Evolutionary conservation across 2,329 filamentous ascomycete genomes (phyloP).

Genomic region (Onygenales sp.): DNA sequence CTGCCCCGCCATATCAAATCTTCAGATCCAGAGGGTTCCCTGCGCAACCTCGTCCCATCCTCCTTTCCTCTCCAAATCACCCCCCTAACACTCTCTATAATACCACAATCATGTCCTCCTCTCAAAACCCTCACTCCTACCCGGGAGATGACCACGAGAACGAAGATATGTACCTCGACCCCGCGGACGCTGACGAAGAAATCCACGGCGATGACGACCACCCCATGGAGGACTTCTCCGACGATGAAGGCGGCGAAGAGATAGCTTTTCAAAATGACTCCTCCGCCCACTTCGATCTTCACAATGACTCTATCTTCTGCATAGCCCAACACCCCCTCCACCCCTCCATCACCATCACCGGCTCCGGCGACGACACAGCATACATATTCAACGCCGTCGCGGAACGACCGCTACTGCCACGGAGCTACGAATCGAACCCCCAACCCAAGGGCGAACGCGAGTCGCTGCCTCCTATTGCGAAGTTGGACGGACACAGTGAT

Average conservation of each 20-base stretch:
- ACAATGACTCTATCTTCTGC: constrained; percentile 87
- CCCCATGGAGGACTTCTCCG: constrained; percentile 69
- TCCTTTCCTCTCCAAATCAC: not conserved
- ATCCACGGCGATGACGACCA: constrained; percentile 61
- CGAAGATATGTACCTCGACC: constrained; percentile 63
- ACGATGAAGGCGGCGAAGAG: constrained; percentile 54
- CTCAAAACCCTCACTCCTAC: constrained; percentile 9
- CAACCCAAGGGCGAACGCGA: constrained; percentile 49
- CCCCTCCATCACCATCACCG: constrained; percentile 72
- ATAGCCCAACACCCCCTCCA: constrained; percentile 84
- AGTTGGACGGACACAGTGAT: constrained; percentile 83
- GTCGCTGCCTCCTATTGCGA: constrained; percentile 56
- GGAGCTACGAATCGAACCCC: constrained; percentile 62
- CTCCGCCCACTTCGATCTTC: constrained; percentile 78
- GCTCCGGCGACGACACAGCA: constrained; percentile 75
- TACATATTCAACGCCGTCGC: constrained; percentile 76
- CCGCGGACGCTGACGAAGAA: constrained; percentile 70
- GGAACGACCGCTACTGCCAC: constrained; percentile 59
- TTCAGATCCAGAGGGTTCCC: not conserved
- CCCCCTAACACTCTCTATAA: not conserved
- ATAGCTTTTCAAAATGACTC: constrained; percentile 85
- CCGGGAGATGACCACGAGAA: constrained; percentile 43
- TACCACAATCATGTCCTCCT: constrained; percentile 2
- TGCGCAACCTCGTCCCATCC: not conserved
- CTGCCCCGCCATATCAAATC: not conserved